Evolutionary conservation across 768 basidiomycete genomes (phyloP), one percentile per base, ranked within the genome.

Genomic region (Boletus subparvulus): DNA sequence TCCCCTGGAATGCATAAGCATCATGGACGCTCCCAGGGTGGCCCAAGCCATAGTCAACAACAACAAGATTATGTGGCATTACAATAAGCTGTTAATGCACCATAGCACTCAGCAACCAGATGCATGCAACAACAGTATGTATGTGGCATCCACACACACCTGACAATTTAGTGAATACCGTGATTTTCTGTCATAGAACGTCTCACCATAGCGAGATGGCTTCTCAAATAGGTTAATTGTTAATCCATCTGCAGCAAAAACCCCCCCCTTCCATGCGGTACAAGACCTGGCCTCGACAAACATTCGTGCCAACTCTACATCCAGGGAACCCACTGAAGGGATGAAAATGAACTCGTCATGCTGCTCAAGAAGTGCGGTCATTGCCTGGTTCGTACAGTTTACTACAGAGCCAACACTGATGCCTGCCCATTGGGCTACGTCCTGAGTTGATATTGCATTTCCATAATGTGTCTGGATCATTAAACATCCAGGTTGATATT

Each of bases 11-110:
- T 21, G 43, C 43, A 33, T 56, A 56, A 0, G 54, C 24, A 21
- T 62, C 41, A 13, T 60, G 53, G 2, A 63, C 35, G 14, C 61
- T 64, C 5, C 55, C 52, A 0, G 58, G 58, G 1, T 62, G 52
- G 0, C 49, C 57, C 4, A 64, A 30, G 2, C 28, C 10, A 33
- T 64, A 58, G 12, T 58, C 30, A 8, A 54, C 49, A 3, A 61
- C 17, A 0, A 56, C 8, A 1, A 63, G 30, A 14, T 63, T 58
- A 13, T 58, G 47, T 0, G n/a, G 41, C 55, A 60, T 60, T 8
- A 62, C 32, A 9, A 39, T 8, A 0, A 52, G 14, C 54, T 53
- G 39, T 6, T 3, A 13, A 12, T 2, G 12, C 32, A 33, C 32
- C 32, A 9, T 30, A 9, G 30, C 30, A 30, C 9, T 32, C 30